Evolutionary conservation across 2,329 filamentous ascomycete genomes (phyloP).

Genomic region (Ophiostoma pallidulum): DNA sequence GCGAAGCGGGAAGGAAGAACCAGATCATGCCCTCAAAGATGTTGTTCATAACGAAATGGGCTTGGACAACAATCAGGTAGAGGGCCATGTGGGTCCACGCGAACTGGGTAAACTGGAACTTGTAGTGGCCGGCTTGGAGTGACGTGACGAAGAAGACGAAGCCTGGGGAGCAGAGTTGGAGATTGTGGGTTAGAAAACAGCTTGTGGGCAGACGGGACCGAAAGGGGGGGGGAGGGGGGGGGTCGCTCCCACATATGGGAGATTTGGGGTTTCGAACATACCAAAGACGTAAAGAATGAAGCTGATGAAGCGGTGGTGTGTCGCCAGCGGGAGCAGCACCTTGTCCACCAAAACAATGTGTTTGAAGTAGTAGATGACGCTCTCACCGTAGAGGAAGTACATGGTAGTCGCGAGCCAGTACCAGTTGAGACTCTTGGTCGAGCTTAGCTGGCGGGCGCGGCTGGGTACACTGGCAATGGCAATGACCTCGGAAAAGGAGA

Average conservation of each 20-base stretch:
- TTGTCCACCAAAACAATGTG: slow-evolving; percentile 93
- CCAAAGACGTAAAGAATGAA: slow-evolving; percentile 97
- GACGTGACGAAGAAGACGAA: slow-evolving; percentile 98
- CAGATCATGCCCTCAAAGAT: slow-evolving; percentile 99
- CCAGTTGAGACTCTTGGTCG: slow-evolving; percentile 97
- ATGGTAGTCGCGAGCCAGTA: slow-evolving; percentile 98
- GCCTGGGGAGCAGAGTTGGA: slow-evolving; percentile 41
- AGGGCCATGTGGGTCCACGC: slow-evolving; percentile 99
- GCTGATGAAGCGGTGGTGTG: slow-evolving; percentile 96
- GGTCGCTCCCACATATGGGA: background rate
- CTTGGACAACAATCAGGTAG: slow-evolving; percentile 94
- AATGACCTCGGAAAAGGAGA: slow-evolving; percentile 99
- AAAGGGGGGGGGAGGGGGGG: background rate
- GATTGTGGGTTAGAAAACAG: background rate
- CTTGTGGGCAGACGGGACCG: background rate
- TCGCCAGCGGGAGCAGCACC: slow-evolving; percentile 84
- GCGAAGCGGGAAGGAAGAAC: slow-evolving; percentile 91
- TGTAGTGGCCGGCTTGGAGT: slow-evolving; percentile 90
- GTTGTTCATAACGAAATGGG: slow-evolving; percentile 99
- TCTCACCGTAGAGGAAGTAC: slow-evolving; percentile 99
- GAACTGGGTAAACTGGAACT: slow-evolving; percentile 98
- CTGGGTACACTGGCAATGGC: slow-evolving; percentile 93
- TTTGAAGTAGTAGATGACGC: slow-evolving; percentile 99
- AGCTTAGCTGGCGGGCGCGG: slow-evolving; percentile 78
- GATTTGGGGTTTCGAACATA: no score